phyloP scores from a whole-genome alignment of 305 asterid genomes.

The Solanum hybrid region DNA sequence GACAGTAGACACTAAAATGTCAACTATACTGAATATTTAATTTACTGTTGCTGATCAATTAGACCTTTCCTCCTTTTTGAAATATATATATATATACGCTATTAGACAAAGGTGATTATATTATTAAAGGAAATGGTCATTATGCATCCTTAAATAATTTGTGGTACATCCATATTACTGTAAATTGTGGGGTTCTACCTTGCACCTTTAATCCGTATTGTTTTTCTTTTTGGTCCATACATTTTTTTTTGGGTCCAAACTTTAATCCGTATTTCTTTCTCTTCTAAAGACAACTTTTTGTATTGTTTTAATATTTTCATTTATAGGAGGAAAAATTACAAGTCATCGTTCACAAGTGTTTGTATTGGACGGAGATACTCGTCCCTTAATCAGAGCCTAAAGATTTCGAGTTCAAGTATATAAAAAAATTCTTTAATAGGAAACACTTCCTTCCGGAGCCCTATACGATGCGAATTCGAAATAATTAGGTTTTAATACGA shows the following conservation, averaged over 20 bases:
- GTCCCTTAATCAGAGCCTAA: no score
- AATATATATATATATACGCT: neutral
- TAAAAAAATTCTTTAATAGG: neutral
- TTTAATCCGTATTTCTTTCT: neutral
- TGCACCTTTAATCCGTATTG: neutral
- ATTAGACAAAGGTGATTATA: neutral
- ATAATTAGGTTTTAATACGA: no score
- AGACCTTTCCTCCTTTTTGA: neutral
- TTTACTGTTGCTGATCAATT: neutral
- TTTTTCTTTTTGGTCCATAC: neutral
- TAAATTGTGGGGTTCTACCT: neutral
- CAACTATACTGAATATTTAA: neutral
- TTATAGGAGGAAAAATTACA: neutral
- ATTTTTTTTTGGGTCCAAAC: neutral
- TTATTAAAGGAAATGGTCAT: neutral
- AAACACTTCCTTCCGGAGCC: rapidly evolving
- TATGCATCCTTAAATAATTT: neutral
- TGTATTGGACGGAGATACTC: neutral
- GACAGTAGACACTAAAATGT: neutral
- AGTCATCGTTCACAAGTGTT: neutral
- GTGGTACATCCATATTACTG: neutral
- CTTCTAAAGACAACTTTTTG: neutral
- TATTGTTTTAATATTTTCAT: neutral
- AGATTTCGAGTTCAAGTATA: rapidly evolving
- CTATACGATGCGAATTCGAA: neutral